These are phyloP conservation scores for Epichloe sp. DNA, from an alignment of 2,329 filamentous ascomycete genomes.

Conservation along the genomic window DNA sequence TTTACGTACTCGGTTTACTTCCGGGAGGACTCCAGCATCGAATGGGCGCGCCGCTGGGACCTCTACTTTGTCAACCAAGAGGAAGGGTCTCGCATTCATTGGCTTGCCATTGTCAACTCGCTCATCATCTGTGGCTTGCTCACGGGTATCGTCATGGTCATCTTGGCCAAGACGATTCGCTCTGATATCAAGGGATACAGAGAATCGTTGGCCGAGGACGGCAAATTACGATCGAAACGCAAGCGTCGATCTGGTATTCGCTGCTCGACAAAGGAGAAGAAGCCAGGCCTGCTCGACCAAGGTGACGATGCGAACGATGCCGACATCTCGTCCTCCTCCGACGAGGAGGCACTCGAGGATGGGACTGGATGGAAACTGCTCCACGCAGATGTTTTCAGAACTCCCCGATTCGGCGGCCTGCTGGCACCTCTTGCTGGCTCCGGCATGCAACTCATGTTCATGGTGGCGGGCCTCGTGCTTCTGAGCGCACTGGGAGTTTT, in stretches of 20 bases:
- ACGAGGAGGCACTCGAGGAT: conserved; percentile 56
- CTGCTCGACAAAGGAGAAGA: conserved; percentile 34
- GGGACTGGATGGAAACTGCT: conserved; percentile 79
- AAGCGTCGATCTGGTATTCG: conserved; percentile 24
- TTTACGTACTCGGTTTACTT: conserved; percentile 89
- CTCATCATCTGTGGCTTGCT: conserved; percentile 70
- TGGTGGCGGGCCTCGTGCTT: conserved; percentile 58
- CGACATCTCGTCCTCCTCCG: conserved; percentile 32
- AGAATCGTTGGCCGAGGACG: conserved; percentile 52
- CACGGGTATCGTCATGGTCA: conserved; percentile 68
- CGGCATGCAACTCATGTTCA: conserved; percentile 75
- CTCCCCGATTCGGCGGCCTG: conserved; percentile 55
- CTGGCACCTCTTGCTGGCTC: conserved; percentile 74
- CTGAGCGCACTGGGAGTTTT: conserved; percentile 65
- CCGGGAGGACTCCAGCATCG: conserved; percentile 64
- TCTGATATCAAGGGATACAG: conserved; percentile 66
- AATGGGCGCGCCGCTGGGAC: conserved; percentile 80
- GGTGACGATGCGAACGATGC: conserved; percentile 38
- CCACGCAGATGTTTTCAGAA: conserved; percentile 76
- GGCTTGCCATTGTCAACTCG: conserved; percentile 80
- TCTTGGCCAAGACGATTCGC: conserved; percentile 64
- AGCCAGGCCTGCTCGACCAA: conserved; percentile 49
- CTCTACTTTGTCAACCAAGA: conserved; percentile 82
- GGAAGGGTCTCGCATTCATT: conserved; percentile 70
- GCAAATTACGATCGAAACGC: conserved; percentile 42